Evolutionary conservation across 352 stramenopile genomes (phyloP), one percentile per base, ranked within the genome.

Genomic region (Globisporangium cystogenes): DNA sequence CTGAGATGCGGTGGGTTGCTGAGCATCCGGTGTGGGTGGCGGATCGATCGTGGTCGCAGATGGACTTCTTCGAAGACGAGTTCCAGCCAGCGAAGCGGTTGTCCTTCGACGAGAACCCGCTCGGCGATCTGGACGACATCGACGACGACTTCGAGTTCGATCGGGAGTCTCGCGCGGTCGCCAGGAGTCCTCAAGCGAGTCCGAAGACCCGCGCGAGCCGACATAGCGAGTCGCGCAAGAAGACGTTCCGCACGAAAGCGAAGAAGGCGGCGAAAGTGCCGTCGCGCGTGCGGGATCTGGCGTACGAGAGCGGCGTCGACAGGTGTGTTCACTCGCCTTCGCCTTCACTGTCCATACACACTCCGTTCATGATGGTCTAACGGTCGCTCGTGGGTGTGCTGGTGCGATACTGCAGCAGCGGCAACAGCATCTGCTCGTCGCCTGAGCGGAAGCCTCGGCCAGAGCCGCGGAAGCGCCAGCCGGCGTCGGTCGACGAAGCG

Each of bases 141-240:
- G 86, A 96, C 56, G 86, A 96, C 49, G 86, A 96, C 51, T 94
- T 94, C 51, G 86, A 94, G 48, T 96, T 96, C 60, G 86, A 96
- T 62, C 61, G 84, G 20, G 82, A 94, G 45, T 68, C 70, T 46
- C 71, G 68, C 23, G 57, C 60, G 23, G 59, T 72, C 20, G 53
- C 67, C 18, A 65, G 71, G 55, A 91, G 72, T 36, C 76, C 76
- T 46, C 64, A 73, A 10, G 50, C 62, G 8, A 90, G 80, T 43
- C 78, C 76, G 16, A 92, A 90, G 51, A 53, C 68, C 24, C 67
- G 76, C 35, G 48, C 51, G 2, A 59, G 51, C 12, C 72, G 63
- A 64, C 64, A 61, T 23, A 47, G 60, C 21, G 78, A 90, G 27
- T 40, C 55, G 20, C 72, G 72, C 18, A 80, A 85, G 41, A 78